These are phyloP conservation scores for Penstemon barbatus DNA, from an alignment of 257 asterid genomes.

Conservation along the genomic window DNA sequence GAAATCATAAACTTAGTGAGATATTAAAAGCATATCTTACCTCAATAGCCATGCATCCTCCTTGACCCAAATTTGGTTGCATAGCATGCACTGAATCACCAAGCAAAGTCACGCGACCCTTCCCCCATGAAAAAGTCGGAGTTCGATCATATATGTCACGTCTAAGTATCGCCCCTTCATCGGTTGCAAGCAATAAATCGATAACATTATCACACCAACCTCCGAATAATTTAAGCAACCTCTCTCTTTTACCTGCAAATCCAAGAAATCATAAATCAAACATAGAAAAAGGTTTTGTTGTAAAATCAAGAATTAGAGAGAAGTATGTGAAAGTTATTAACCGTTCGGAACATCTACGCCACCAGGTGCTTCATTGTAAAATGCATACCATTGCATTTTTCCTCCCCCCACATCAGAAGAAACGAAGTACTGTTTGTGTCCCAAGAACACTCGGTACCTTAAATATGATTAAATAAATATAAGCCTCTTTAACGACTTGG, in stretches of 20 bases:
- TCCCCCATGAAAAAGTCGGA: slow-evolving; percentile 84
- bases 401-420: slow-evolving; percentile 99
- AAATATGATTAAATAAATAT: slow-evolving; percentile 24
- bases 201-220: slow-evolving; percentile 97
- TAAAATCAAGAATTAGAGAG: not conserved
- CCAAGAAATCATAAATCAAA: slow-evolving; percentile 4
- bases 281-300: not conserved
- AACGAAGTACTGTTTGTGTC: slow-evolving; percentile 96
- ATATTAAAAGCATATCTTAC: slow-evolving; percentile 34
- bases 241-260: slow-evolving; percentile 72
- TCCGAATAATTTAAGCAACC: slow-evolving; percentile 73
- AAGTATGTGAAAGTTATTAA: slow-evolving; percentile 30
- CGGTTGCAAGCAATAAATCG: slow-evolving; percentile 74
- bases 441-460: slow-evolving; percentile 94
- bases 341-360: slow-evolving; percentile 67
- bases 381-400: slow-evolving; percentile 99
- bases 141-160: slow-evolving; percentile 89
- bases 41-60: slow-evolving; percentile 99
- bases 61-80: slow-evolving; percentile 99
- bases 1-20: not conserved
- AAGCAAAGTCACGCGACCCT: slow-evolving; percentile 87
- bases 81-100: slow-evolving; percentile 98
- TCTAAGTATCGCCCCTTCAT: slow-evolving; percentile 88
- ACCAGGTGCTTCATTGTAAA: slow-evolving; percentile 79
- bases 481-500: slow-evolving; percentile 11